Base-by-base conservation (phyloP, 768 basidiomycete genomes). In the Leccinellum rugosiceps region DNA sequence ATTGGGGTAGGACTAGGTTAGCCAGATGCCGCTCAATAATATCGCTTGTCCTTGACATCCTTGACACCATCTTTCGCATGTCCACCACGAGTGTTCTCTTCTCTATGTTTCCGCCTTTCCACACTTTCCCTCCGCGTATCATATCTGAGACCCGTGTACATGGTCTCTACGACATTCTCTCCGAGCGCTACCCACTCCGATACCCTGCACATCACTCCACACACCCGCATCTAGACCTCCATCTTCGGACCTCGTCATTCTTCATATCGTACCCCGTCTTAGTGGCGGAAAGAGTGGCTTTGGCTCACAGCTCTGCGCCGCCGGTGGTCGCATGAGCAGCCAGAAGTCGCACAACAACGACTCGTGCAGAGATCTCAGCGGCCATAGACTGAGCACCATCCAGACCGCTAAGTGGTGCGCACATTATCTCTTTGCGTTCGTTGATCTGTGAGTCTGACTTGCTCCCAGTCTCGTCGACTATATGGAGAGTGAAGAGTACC, bases 251-350 rank as follows among this genome's bases (percentile, higher is more conserved):
- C 72, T 90, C 26, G 76, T 93, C n/a, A 78, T 81, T 2, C 76
- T 98, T 1, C 81, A 91, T 0, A 78, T 96, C n/a, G 76, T 81
- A 1, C 88, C 92, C 0, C 78, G 87, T 23, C 68, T 98, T 8
- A 78, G 80, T 3, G 96, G 96, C 50, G 96, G 97, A 19, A 99
- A 98, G 75, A 97, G 96, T 71, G 96, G 96, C 32, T 98, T 99
- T 67, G 96, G 97, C 4, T 92, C 90, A 17, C 94, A 98, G 77
- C 79, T 99, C 62, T 83, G 96, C 71, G 96, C 97, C 0, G 96
- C 96, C 15, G 96, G 96, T 62, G 96, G 97, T 14, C 83, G 96
- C 31, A 99, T 99, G 96, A 92, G 90, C 68, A 90, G 88, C 64
- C 92, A 94, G 77, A 94, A 94, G 78, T 93, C 93, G 23, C 94